A percentile compares a stretch with the other conserved stretches of the same genome.
phyloP scores from a whole-genome alignment of 192 early-diverging fungal species.

The Backusella circina region DNA sequence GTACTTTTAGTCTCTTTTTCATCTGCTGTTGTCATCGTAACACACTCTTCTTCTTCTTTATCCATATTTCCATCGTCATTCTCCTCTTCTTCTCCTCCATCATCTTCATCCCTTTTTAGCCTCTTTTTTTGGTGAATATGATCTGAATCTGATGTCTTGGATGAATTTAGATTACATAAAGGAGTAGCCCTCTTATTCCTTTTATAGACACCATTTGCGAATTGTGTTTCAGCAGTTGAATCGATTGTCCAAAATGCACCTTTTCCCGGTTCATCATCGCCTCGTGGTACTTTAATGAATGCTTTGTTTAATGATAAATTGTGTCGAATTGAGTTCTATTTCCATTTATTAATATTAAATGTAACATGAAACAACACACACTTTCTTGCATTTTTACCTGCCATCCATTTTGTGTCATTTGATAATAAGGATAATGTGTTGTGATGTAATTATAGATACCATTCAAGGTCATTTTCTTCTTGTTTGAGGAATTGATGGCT shows the following conservation, averaged over 20 bases:
- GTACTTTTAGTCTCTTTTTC: neutral
- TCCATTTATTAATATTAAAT: neutral
- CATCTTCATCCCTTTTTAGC: neutral
- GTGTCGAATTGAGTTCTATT: constrained; percentile 91
- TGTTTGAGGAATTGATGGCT: constrained; percentile 76
- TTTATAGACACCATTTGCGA: constrained; percentile 57
- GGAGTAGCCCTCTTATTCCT: constrained; percentile 21
- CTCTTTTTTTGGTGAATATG: neutral
- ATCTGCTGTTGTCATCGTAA: neutral
- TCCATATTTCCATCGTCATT: neutral
- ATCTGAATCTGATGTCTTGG: neutral
- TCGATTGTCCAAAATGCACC: constrained; percentile 96
- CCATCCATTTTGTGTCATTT: constrained; percentile 85
- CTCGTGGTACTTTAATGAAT: constrained; percentile 86
- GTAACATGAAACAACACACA: neutral
- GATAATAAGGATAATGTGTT: constrained; percentile 83
- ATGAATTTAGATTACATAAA: neutral
- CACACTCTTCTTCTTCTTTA: neutral
- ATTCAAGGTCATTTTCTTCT: constrained; percentile 76
- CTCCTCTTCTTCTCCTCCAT: neutral
- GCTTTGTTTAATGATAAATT: constrained; percentile 94
- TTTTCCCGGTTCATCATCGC: constrained; percentile 85
- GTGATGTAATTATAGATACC: constrained; percentile 88
- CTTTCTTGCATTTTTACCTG: constrained; percentile 54
- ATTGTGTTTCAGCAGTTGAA: constrained; percentile 60